Evolutionary conservation across 2,329 filamentous ascomycete genomes (phyloP).

Genomic region (Colletotrichum destructivum): DNA sequence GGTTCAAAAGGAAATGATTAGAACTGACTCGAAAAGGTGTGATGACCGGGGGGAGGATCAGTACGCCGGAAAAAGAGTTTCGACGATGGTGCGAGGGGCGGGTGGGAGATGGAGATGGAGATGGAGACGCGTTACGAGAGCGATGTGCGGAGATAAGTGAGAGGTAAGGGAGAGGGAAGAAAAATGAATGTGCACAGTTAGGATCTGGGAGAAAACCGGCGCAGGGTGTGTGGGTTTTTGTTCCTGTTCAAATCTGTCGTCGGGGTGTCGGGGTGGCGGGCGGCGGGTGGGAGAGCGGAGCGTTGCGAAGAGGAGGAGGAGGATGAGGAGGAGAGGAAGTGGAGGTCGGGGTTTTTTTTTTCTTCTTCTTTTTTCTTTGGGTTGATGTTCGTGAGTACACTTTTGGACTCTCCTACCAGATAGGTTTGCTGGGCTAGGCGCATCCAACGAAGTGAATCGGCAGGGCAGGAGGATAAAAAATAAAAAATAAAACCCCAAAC

Average conservation of each 20-base stretch:
- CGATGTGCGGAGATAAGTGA: constrained; percentile 39
- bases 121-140: constrained; percentile 40
- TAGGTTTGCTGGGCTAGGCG: constrained; percentile 12
- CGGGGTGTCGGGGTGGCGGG: constrained; percentile 21
- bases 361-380: constrained; percentile 31
- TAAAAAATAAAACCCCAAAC: constrained; percentile 20
- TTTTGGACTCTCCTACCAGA: constrained; percentile 1
- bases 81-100: constrained; percentile 40
- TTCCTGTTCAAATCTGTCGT: constrained; percentile 37
- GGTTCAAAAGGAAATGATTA: constrained; percentile 30
- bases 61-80: constrained; percentile 37
- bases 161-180: constrained; percentile 31
- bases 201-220: constrained; percentile 39
- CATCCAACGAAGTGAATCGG: constrained; percentile 21
- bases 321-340: constrained; percentile 9
- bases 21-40: constrained; percentile 37
- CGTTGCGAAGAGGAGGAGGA: constrained; percentile 22
- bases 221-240: constrained; percentile 35
- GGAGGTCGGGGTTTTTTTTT: constrained; percentile 31
- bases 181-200: constrained; percentile 41
- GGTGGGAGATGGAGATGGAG: constrained; percentile 20
- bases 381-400: constrained; percentile 28
- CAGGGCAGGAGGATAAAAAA: constrained; percentile 10
- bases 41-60: constrained; percentile 15
- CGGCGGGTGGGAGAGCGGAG: constrained; percentile 22